Conservation (phyloP, 306 rosid genomes). For the Bauhinia variegata region DNA sequence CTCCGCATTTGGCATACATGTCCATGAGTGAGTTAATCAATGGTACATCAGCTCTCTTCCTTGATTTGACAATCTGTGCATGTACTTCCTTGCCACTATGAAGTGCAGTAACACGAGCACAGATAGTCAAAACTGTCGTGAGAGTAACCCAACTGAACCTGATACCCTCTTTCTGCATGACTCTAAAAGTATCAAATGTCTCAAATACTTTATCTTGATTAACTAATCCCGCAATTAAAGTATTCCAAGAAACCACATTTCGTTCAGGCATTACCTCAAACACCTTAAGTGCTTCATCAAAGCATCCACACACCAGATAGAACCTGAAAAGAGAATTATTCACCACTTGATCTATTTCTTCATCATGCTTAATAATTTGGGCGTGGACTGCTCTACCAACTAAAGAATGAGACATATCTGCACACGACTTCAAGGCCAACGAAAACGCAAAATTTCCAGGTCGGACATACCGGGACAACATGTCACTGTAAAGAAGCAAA, state of each 20-base stretch:
- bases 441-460: constrained; percentile 55
- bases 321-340: constrained; percentile 55
- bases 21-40: constrained; percentile 58
- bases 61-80: too few species aligned
- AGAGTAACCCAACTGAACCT: constrained; percentile 67
- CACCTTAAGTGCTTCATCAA: constrained; percentile 45
- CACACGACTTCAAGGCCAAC: constrained; percentile 54
- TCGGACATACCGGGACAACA: constrained; percentile 44
- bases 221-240: constrained; percentile 53
- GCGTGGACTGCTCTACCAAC: constrained; percentile 62
- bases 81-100: too few species aligned
- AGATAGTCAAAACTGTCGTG: constrained; percentile 47
- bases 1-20: constrained; percentile 72
- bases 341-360: constrained; percentile 67
- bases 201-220: constrained; percentile 38
- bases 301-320: constrained; percentile 47
- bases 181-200: constrained; percentile 46
- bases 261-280: constrained; percentile 66
- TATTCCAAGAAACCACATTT: constrained; percentile 67
- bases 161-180: constrained; percentile 54
- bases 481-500: constrained; percentile 48
- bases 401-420: constrained; percentile 33
- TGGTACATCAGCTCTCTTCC: constrained; percentile 19
- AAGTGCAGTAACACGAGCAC: constrained; percentile 46
- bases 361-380: constrained; percentile 50